A percentile compares a stretch with the other conserved stretches of the same genome.
These are phyloP conservation scores for Neofusicoccum laricinum DNA, from an alignment of 2,329 filamentous ascomycete genomes.

Conservation along the genomic window DNA sequence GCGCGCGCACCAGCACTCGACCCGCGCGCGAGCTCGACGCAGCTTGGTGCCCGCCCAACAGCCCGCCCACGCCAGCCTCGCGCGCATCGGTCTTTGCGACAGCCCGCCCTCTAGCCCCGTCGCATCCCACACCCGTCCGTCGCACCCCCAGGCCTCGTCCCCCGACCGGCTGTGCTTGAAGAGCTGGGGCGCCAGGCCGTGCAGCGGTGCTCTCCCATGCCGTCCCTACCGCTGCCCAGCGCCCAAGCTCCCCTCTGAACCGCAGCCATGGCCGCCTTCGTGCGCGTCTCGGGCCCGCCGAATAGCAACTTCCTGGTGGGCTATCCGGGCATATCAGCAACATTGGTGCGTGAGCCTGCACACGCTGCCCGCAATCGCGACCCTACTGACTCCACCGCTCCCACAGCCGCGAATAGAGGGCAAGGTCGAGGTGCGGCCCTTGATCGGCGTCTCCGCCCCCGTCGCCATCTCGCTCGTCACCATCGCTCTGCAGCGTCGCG, in stretches of 20 bases:
- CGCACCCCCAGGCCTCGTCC: background rate
- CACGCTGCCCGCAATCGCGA: constrained; percentile 10
- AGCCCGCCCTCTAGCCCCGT: background rate
- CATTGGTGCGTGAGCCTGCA: constrained; percentile 70
- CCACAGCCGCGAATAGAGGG: constrained; percentile 89
- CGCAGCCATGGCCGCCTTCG: constrained; percentile 63
- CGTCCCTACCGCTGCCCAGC: constrained; percentile 17
- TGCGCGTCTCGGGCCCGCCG: constrained; percentile 94
- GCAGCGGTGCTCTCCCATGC: constrained; percentile 17
- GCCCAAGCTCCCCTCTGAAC: constrained; percentile 12
- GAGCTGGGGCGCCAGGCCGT: constrained; percentile 5
- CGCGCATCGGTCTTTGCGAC: background rate
- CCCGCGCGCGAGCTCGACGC: constrained; percentile 1
- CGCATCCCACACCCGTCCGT: background rate
- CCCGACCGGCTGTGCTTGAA: background rate
- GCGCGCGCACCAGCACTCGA: background rate
- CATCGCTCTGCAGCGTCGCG: constrained; percentile 87
- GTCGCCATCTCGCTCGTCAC: constrained; percentile 90
- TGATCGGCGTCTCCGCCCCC: constrained; percentile 79
- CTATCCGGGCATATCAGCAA: constrained; percentile 96
- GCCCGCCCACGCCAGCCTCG: constrained; percentile 9
- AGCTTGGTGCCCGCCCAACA: background rate
- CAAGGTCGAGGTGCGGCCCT: constrained; percentile 92
- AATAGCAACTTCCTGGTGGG: constrained; percentile 97
- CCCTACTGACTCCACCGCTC: background rate